Conservation (phyloP, 805 yeast genomes). For the Lipomyces sp. region DNA sequence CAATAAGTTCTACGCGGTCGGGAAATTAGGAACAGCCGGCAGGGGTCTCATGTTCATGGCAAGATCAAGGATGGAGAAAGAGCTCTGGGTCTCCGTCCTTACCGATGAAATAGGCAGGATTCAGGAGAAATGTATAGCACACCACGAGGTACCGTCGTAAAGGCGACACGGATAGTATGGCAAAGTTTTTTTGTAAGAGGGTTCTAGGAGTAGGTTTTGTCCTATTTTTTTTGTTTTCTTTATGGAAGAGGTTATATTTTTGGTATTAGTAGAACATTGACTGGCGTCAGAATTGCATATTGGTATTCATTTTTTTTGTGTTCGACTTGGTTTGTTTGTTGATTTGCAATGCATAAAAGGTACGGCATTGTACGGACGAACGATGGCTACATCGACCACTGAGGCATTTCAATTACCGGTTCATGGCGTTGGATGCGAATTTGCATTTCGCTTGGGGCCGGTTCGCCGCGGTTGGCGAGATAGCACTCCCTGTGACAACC, state of each 20-base stretch:
- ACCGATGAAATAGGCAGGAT: conserved; percentile 44
- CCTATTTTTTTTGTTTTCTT: background rate
- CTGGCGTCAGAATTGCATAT: background rate
- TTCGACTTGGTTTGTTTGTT: no score
- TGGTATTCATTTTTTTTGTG: background rate
- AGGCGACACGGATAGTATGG: background rate
- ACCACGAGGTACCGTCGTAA: background rate
- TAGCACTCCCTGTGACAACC: no score
- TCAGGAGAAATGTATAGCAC: conserved; percentile 26
- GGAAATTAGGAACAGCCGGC: conserved; percentile 69
- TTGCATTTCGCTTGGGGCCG: background rate
- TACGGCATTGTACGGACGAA: no score
- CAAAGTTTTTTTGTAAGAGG: background rate
- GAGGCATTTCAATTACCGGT: no score
- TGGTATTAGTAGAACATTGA: background rate
- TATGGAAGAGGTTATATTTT: background rate
- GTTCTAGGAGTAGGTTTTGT: background rate
- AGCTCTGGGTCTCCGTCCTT: conserved; percentile 69
- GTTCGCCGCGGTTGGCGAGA: no score
- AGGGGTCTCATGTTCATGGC: conserved; percentile 75
- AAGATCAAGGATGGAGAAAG: conserved; percentile 79
- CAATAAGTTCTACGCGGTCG: conserved; percentile 46
- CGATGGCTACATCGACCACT: no score
- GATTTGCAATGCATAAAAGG: no score
- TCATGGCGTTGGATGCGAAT: background rate